Percentiles rank a stretch among this genome's conserved stretches.
Evolutionary conservation across 495 filamentous ascomycete species (phyloP).

Genomic region (Penicillium lividum): DNA sequence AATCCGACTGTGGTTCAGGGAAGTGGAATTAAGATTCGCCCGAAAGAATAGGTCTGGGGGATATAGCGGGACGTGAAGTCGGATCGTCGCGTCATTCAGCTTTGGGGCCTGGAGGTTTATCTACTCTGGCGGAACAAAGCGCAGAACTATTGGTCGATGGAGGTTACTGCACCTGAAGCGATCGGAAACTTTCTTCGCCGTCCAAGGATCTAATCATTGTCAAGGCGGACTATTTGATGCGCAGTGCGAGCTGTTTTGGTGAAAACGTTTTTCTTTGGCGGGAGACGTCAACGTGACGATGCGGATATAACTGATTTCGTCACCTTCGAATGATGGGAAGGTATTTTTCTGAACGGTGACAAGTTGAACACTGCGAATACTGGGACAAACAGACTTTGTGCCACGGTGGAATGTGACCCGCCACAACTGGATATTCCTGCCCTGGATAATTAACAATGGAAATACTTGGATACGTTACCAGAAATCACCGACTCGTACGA

Average conservation of each 20-base stretch:
- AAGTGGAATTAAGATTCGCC: conserved; percentile 30
- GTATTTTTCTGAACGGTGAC: conserved; percentile 55
- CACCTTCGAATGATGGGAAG: conserved; percentile 34
- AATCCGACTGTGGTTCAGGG: conserved; percentile 23
- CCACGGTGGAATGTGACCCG: conserved; percentile 41
- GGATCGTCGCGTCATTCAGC: conserved; percentile 43
- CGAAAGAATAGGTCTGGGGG: conserved; percentile 38
- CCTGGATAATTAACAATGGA: conserved; percentile 58
- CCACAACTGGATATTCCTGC: conserved; percentile 52
- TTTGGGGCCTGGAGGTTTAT: conserved; percentile 52
- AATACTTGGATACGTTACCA: conserved; percentile 63
- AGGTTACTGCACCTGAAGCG: conserved; percentile 37
- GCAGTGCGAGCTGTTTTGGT: conserved; percentile 50
- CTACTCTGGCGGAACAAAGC: conserved; percentile 57
- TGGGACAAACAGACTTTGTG: conserved; percentile 39
- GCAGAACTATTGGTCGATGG: conserved; percentile 65
- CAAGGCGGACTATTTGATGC: conserved; percentile 65
- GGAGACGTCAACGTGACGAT: conserved; percentile 68
- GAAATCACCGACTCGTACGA: conserved; percentile 61
- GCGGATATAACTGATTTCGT: conserved; percentile 59
- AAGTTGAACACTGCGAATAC: conserved; percentile 28
- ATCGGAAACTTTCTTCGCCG: conserved; percentile 21
- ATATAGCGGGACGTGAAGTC: conserved; percentile 51
- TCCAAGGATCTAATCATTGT: conserved; percentile 51
- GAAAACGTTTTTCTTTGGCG: conserved; percentile 51